Evolutionary conservation across 2,329 filamentous ascomycete species (phyloP).

Genomic region (Diplodia sapinea): DNA sequence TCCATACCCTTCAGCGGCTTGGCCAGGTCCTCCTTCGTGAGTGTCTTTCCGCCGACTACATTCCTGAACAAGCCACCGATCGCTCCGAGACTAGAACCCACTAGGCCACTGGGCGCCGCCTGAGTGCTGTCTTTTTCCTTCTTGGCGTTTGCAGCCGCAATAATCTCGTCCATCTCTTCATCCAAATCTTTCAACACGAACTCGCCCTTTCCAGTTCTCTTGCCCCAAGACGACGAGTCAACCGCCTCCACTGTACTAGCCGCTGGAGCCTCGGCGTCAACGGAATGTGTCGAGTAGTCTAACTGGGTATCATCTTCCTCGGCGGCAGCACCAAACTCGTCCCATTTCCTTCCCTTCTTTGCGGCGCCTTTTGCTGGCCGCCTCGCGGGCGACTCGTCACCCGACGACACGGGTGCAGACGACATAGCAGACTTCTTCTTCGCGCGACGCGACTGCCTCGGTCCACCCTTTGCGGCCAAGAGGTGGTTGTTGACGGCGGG

Average conservation of each 20-base stretch:
- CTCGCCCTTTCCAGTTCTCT: constrained; percentile 81
- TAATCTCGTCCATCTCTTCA: constrained; percentile 88
- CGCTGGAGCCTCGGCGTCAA: constrained; percentile 49
- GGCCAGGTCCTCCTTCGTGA: constrained; percentile 86
- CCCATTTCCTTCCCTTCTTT: constrained; percentile 93
- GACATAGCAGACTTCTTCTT: constrained; percentile 65
- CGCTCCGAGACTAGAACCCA: constrained; percentile 79
- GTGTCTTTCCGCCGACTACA: constrained; percentile 89
- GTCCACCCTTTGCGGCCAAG: constrained; percentile 71
- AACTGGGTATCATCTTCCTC: constrained; percentile 80
- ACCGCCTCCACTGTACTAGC: constrained; percentile 73
- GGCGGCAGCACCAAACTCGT: constrained; percentile 83
- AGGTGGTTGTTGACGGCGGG: constrained; percentile 70
- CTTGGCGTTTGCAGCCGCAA: constrained; percentile 76
- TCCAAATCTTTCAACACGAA: constrained; percentile 93
- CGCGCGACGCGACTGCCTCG: constrained; percentile 81
- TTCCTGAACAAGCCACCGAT: constrained; percentile 92
- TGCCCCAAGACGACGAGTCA: constrained; percentile 82
- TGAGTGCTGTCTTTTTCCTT: constrained; percentile 48
- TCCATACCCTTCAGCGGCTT: constrained; percentile 97
- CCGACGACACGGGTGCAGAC: constrained; percentile 74
- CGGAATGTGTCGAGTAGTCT: constrained; percentile 81
- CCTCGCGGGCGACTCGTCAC: constrained; percentile 72
- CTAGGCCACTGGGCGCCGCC: constrained; percentile 60
- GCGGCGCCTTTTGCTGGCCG: constrained; percentile 59